These are phyloP conservation scores for Cicer judaicum DNA, from an alignment of 306 rosid species.

Conservation along the genomic window DNA sequence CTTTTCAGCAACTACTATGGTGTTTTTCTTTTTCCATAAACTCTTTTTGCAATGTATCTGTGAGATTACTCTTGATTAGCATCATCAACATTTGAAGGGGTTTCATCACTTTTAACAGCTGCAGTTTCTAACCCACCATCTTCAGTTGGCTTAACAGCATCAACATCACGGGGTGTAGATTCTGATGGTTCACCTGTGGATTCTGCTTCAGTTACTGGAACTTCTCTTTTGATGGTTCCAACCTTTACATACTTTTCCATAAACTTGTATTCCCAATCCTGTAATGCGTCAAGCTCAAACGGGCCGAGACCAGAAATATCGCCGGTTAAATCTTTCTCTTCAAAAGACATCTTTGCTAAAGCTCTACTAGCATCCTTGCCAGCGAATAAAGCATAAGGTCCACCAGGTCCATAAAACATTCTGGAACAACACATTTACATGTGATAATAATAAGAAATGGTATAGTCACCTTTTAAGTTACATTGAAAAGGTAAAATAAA, in stretches of 20 bases:
- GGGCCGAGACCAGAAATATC: constrained; percentile 86
- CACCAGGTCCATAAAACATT: constrained; percentile 97
- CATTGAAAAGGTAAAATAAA: not conserved
- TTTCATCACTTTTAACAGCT: constrained; percentile 62
- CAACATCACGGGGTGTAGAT: constrained; percentile 48
- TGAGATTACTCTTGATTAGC: constrained; percentile 47
- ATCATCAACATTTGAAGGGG: constrained; percentile 52
- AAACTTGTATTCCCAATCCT: constrained; percentile 96
- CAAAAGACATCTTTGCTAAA: constrained; percentile 97
- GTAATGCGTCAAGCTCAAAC: constrained; percentile 79
- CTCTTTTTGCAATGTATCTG: not conserved
- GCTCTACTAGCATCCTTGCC: constrained; percentile 99
- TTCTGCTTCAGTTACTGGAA: constrained; percentile 57
- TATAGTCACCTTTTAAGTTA: not conserved
- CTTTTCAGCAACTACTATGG: constrained; percentile 32
- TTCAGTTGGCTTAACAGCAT: constrained; percentile 55
- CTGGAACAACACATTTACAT: constrained; percentile 51
- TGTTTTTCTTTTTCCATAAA: constrained; percentile 1
- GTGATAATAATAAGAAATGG: constrained; percentile 39
- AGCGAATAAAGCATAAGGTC: constrained; percentile 93
- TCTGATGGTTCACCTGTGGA: constrained; percentile 55
- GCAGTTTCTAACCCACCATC: constrained; percentile 52
- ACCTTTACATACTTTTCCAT: constrained; percentile 87
- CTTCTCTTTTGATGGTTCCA: constrained; percentile 65
- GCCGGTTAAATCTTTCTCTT: constrained; percentile 83